phyloP scores from a whole-genome alignment of 345 rosid species.

The Cardiospermum halicacabum region DNA sequence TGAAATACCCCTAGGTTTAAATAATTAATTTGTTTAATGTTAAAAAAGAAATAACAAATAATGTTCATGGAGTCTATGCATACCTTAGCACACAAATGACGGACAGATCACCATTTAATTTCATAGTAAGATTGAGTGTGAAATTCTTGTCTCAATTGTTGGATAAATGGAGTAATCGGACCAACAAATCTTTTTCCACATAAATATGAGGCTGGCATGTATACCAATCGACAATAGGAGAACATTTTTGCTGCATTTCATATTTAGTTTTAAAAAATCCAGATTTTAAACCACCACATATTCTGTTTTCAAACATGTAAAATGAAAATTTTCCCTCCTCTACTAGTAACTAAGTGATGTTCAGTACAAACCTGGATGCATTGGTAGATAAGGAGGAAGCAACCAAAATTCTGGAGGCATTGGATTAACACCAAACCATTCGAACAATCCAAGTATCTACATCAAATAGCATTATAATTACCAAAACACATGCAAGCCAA shows the following conservation, averaged over 20 bases:
- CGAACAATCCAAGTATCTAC: conserved; percentile 28
- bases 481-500: too few species aligned
- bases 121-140: conserved; percentile 21
- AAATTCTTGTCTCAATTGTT: conserved; percentile 24
- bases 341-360: neutral
- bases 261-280: neutral
- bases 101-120: conserved; percentile 19
- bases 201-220: conserved; percentile 27
- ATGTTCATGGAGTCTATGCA: too few species aligned
- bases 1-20: conserved; percentile 1
- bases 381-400: conserved; percentile 24
- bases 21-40: too few species aligned
- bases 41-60: too few species aligned
- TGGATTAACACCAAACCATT: conserved; percentile 23
- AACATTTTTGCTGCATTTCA: conserved; percentile 24
- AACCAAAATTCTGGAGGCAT: conserved; percentile 34
- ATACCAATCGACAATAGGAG: conserved; percentile 27
- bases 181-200: conserved; percentile 20
- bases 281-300: too few species aligned
- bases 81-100: conserved; percentile 26
- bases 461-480: too few species aligned
- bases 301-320: neutral
- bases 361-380: conserved; percentile 27
- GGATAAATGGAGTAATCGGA: conserved; percentile 24
- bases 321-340: too few species aligned